Percentiles rank a stretch among this genome's conserved stretches.
Evolutionary conservation across 306 rosid genomes (phyloP).

Genomic region (Vigna unguiculata): DNA sequence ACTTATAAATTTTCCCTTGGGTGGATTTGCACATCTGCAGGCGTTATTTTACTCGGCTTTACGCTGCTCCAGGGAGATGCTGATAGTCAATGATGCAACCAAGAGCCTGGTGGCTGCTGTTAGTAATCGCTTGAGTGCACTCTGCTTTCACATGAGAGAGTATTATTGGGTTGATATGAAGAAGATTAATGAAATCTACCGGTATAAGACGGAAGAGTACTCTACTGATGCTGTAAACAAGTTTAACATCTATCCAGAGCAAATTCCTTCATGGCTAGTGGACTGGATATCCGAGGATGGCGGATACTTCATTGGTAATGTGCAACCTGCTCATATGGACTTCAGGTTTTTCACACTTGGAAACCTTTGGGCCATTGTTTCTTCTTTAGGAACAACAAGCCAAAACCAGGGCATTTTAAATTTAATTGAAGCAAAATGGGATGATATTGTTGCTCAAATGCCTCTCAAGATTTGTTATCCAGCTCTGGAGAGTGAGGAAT

Average conservation of each 20-base stretch:
- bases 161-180: conserved; percentile 89
- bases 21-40: conserved; percentile 52
- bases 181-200: conserved; percentile 92
- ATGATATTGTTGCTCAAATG: conserved; percentile 83
- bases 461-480: conserved; percentile 95
- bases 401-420: conserved; percentile 78
- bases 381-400: conserved; percentile 75
- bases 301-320: conserved; percentile 90
- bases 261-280: conserved; percentile 93
- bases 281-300: conserved; percentile 94
- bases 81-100: conserved; percentile 75
- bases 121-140: conserved; percentile 87
- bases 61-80: conserved; percentile 85
- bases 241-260: conserved; percentile 96
- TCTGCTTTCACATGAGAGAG: conserved; percentile 89
- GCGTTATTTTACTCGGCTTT: conserved; percentile 89
- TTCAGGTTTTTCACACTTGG: conserved; percentile 92
- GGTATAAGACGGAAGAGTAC: conserved; percentile 93
- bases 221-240: conserved; percentile 90
- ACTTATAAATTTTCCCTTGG: conserved; percentile 30
- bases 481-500: conserved; percentile 82
- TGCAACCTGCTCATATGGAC: conserved; percentile 98
- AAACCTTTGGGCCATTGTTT: conserved; percentile 88
- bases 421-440: conserved; percentile 90
- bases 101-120: conserved; percentile 79